A percentile compares a stretch with the other conserved stretches of the same genome.
phyloP scores from a whole-genome alignment of 495 filamentous ascomycete species.

The Podospora tetraspora region DNA sequence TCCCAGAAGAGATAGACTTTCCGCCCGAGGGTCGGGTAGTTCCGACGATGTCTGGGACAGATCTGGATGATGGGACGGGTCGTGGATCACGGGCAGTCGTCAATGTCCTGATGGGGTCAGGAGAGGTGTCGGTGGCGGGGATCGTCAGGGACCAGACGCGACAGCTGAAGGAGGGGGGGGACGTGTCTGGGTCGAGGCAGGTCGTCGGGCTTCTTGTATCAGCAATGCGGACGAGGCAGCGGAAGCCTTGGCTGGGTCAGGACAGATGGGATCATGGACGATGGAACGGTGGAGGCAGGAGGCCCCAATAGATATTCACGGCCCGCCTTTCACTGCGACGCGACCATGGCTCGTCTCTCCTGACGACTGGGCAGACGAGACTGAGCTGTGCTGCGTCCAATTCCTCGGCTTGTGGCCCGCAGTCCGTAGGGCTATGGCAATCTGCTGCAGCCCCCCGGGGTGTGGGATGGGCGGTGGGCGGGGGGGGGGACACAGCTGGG shows the following conservation, averaged over 20 bases:
- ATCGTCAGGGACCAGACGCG: neutral
- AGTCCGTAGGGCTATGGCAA: constrained; percentile 6
- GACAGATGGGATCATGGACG: constrained; percentile 4
- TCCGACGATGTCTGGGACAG: neutral
- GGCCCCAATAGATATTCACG: constrained; percentile 21
- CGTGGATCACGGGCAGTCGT: neutral
- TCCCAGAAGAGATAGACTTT: neutral
- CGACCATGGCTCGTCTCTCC: constrained; percentile 3
- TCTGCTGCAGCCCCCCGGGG: constrained; percentile 5
- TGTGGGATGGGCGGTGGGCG: neutral
- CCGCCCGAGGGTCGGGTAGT: neutral
- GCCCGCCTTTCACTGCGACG: neutral
- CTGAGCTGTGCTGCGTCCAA: neutral
- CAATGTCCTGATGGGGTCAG: neutral
- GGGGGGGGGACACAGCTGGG: neutral
- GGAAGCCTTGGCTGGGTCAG: constrained; percentile 1
- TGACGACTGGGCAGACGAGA: neutral
- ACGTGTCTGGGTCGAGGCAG: neutral
- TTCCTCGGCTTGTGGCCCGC: neutral
- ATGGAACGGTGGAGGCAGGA: constrained; percentile 19
- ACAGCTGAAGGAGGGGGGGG: neutral
- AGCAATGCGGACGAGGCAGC: neutral
- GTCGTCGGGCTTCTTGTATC: neutral
- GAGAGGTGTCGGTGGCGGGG: neutral
- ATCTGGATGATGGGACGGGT: neutral